These are phyloP conservation scores for Cucurbita argyrosperma DNA, from an alignment of 306 rosid species.

Conservation along the genomic window DNA sequence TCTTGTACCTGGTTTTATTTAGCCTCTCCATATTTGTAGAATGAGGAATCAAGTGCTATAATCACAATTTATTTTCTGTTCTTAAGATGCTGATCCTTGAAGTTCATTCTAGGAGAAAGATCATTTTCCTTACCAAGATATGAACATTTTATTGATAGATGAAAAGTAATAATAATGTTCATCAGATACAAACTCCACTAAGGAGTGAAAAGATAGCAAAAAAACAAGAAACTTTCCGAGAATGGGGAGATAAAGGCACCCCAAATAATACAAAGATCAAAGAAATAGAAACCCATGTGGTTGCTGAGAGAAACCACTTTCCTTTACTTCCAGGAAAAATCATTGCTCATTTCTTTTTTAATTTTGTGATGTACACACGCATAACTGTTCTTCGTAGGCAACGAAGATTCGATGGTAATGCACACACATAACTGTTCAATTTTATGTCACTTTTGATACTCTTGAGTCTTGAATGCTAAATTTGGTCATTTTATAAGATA, in stretches of 20 bases:
- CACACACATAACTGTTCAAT: not conserved
- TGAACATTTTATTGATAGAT: not conserved
- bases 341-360: not conserved
- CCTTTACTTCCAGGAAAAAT: not conserved
- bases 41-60: not conserved
- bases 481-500: not conserved
- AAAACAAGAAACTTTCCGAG: not conserved
- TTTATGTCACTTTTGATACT: not conserved
- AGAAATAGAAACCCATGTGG: not conserved
- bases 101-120: not conserved
- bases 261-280: not conserved
- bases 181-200: not conserved
- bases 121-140: not conserved
- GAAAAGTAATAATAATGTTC: not conserved
- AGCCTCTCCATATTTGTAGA: not conserved
- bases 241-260: not conserved
- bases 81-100: not conserved
- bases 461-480: not conserved
- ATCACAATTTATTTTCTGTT: not conserved
- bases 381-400: not conserved
- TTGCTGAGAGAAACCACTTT: not conserved
- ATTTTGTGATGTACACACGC: not conserved
- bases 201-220: not conserved
- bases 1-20: not conserved
- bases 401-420: not conserved